Evolutionary conservation across 305 asterid genomes (phyloP).

Genomic region (Fraxinus greggii): DNA sequence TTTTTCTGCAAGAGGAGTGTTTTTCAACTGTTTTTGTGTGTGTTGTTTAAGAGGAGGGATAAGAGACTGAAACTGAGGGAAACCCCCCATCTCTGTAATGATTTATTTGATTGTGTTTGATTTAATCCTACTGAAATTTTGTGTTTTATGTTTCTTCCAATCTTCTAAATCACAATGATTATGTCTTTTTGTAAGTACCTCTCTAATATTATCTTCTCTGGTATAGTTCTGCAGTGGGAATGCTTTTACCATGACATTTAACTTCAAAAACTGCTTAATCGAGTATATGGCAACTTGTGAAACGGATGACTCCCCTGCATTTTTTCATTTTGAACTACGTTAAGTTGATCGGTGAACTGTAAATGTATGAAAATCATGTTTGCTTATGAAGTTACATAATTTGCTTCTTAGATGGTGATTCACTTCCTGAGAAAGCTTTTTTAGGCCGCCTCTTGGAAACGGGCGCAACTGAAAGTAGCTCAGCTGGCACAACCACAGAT

Average conservation of each 20-base stretch:
- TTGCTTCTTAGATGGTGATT: slow-evolving; percentile 52
- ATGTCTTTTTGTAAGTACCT: background rate
- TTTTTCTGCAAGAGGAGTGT: background rate
- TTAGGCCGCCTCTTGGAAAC: slow-evolving; percentile 70
- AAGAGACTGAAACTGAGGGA: background rate
- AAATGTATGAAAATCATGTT: slow-evolving; percentile 16
- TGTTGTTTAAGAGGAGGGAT: background rate
- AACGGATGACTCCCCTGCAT: background rate
- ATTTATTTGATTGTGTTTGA: background rate
- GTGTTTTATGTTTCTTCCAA: background rate
- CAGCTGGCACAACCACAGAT: slow-evolving; percentile 36
- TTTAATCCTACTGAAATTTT: background rate
- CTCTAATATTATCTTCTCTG: background rate
- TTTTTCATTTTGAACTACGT: background rate
- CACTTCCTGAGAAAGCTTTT: slow-evolving; percentile 58
- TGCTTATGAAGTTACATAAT: slow-evolving; percentile 26
- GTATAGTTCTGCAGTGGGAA: slow-evolving; percentile 7
- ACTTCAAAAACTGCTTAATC: slow-evolving; percentile 7
- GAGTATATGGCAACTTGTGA: background rate
- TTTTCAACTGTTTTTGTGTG: background rate
- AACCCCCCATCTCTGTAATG: background rate
- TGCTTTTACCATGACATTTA: background rate
- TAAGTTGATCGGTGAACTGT: background rate
- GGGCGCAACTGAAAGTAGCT: slow-evolving; percentile 80
- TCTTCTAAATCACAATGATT: background rate